phyloP scores from a whole-genome alignment of 352 stramenopile genomes.

The Phytophthora agathidicida region DNA sequence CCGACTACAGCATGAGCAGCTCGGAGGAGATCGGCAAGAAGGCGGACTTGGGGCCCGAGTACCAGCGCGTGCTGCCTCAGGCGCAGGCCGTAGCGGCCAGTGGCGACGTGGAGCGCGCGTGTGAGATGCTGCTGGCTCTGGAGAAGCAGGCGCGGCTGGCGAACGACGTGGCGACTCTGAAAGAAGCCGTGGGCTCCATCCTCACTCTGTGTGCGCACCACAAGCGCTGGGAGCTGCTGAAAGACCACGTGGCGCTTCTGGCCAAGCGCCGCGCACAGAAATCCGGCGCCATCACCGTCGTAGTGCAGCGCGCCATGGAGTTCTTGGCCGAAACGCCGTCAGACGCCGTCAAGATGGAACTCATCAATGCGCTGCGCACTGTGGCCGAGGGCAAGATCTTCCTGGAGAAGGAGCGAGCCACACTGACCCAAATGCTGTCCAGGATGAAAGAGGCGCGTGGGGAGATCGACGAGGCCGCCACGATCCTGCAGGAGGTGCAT shows the following conservation, averaged over 20 bases:
- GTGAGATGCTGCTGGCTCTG: conserved; percentile 85
- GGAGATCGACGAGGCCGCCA: conserved; percentile 92
- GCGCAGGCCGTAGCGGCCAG: conserved; percentile 63
- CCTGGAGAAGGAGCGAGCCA: conserved; percentile 96
- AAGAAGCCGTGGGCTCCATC: conserved; percentile 75
- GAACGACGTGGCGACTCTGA: conserved; percentile 89
- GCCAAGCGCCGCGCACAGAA: conserved; percentile 91
- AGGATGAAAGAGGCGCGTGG: conserved; percentile 93
- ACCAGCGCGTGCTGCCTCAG: conserved; percentile 69
- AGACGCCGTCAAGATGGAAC: conserved; percentile 88
- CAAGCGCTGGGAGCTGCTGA: conserved; percentile 91
- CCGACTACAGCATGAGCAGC: conserved; percentile 49
- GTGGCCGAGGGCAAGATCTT: conserved; percentile 99
- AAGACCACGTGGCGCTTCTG: conserved; percentile 85
- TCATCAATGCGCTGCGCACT: conserved; percentile 94
- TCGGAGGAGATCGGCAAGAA: conserved; percentile 85
- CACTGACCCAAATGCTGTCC: conserved; percentile 92
- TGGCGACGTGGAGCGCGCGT: conserved; percentile 82
- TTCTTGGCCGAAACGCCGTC: conserved; percentile 78
- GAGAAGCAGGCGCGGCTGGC: conserved; percentile 84
- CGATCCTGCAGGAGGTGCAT: conserved; percentile 98
- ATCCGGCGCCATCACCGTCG: conserved; percentile 81
- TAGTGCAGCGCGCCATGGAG: conserved; percentile 88
- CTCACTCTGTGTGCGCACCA: conserved; percentile 80
- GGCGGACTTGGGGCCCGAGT: conserved; percentile 69